Base-by-base conservation (phyloP, 306 rosid species). In the Lablab purpureus region DNA sequence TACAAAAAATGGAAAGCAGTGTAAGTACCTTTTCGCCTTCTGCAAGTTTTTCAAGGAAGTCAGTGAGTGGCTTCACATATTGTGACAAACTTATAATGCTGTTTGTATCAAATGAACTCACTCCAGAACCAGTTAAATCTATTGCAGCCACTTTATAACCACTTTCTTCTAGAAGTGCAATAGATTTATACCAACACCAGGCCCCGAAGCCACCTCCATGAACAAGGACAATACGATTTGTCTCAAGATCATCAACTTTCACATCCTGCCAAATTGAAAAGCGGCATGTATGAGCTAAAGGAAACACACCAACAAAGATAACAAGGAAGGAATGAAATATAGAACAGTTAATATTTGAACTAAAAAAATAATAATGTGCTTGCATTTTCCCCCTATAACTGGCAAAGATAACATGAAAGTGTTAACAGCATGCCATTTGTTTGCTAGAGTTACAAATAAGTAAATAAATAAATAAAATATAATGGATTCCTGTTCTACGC, bases 141-240 rank as follows among this genome's bases (percentile, higher is more conserved):
- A 95, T 80, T 55, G 98, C 99, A 75, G 93, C 66, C 12, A 90
- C 99, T 82, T 85, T 90, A 77, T 84, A 95, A 81, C 99, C 97
- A 41, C 83, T 88, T 80, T 95, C 98, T 87, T 93, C 99, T 32
- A 95, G 83, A 78, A 93, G 97, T 37, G 99, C 97, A 70, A 95
- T 95, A 55, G 99, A 91, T 89, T 95, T 95, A 85, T 95, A 95
- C 99, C 99, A 95, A 85, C 99, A 95, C 99, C 99, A 95, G 15
- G 99, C 99, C 78, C 99, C 99, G 46, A 95, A 95, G 30, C 99
- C 99, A 50, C 99, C 99, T 73, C 99, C 99, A 69, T 95, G 99
- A 55, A 95, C 93, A 77, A 95, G 99, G 78, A 95, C 96, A 89
- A 93, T 90, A 87, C 81, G 91, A 73, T 80, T 87, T 80, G 96